Conservation (phyloP, 345 rosid species). For the Dipteronia dyeriana region DNA sequence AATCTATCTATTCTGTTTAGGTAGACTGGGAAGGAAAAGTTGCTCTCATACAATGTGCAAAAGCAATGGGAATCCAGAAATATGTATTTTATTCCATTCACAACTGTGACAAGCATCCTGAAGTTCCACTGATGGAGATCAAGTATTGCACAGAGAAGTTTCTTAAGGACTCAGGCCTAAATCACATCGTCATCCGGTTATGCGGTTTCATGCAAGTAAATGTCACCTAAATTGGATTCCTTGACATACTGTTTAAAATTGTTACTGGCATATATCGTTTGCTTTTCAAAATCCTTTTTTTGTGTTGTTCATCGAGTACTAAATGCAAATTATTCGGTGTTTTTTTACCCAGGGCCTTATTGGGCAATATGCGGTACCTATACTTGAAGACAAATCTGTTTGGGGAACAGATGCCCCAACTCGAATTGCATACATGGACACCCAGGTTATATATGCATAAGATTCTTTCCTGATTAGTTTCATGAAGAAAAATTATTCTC, state of each 20-base stretch:
- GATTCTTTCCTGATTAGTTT: background rate
- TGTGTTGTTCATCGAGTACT: too few species aligned
- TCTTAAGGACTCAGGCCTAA: conserved; percentile 73
- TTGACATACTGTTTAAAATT: background rate
- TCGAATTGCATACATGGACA: conserved; percentile 97
- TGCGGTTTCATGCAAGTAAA: conserved; percentile 98
- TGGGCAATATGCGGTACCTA: conserved; percentile 96
- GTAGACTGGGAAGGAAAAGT: conserved; percentile 99
- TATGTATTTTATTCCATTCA: conserved; percentile 88
- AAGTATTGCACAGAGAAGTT: conserved; percentile 95
- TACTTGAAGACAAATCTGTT: conserved; percentile 91
- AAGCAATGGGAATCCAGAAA: conserved; percentile 98
- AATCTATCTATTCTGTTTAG: conserved; percentile 55
- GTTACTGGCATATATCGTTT: background rate
- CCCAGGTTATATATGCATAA: conserved; percentile 57
- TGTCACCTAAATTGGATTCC: conserved; percentile 10
- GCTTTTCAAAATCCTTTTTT: too few species aligned
- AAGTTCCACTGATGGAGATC: conserved; percentile 96
- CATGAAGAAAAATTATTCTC: background rate
- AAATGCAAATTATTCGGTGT: background rate
- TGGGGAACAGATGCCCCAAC: conserved; percentile 99
- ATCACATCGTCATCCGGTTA: conserved; percentile 64
- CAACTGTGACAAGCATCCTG: conserved; percentile 97
- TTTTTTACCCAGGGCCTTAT: conserved; percentile 65
- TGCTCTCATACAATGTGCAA: conserved; percentile 94